Conservation (phyloP, 441 rosid species). For the Croton laevigatus region DNA sequence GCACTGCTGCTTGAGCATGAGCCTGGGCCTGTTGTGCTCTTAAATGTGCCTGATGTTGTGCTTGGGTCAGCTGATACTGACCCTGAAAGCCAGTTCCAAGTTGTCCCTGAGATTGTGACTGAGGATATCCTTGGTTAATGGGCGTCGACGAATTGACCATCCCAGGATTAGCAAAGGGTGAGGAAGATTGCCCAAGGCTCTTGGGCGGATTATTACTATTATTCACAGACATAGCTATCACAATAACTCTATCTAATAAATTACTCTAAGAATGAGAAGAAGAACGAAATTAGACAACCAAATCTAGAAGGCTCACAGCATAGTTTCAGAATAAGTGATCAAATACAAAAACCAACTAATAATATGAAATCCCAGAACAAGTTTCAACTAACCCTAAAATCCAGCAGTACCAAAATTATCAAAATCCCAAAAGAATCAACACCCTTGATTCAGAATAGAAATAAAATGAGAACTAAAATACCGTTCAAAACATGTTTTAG, state of each 20-base stretch:
- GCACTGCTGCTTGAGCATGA: slow-evolving; percentile 43
- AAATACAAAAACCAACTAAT: neutral
- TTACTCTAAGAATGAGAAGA: slow-evolving; percentile 1
- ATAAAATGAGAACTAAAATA: slow-evolving; percentile 6
- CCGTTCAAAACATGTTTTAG: neutral
- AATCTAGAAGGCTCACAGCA: slow-evolving; percentile 10
- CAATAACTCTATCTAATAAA: slow-evolving; percentile 4
- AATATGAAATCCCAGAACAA: neutral
- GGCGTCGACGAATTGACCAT: slow-evolving; percentile 52
- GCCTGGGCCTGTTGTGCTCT: slow-evolving; percentile 52
- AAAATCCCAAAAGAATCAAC: slow-evolving; percentile 3
- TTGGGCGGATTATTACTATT: slow-evolving; percentile 43
- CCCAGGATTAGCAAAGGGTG: slow-evolving; percentile 75
- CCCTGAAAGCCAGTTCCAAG: slow-evolving; percentile 59
- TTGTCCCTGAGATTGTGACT: slow-evolving; percentile 53
- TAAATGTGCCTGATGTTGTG: slow-evolving; percentile 57
- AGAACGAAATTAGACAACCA: neutral
- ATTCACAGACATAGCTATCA: slow-evolving; percentile 50
- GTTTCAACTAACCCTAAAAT: slow-evolving; percentile 12
- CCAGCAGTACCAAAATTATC: neutral
- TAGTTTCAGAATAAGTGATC: neutral
- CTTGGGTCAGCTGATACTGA: slow-evolving; percentile 77
- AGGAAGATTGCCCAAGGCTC: slow-evolving; percentile 57
- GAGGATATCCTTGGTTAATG: slow-evolving; percentile 52
- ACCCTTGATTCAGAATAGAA: neutral